Evolutionary conservation across 2,329 filamentous ascomycete genomes (phyloP).

Genomic region (Elsinoe batatas): DNA sequence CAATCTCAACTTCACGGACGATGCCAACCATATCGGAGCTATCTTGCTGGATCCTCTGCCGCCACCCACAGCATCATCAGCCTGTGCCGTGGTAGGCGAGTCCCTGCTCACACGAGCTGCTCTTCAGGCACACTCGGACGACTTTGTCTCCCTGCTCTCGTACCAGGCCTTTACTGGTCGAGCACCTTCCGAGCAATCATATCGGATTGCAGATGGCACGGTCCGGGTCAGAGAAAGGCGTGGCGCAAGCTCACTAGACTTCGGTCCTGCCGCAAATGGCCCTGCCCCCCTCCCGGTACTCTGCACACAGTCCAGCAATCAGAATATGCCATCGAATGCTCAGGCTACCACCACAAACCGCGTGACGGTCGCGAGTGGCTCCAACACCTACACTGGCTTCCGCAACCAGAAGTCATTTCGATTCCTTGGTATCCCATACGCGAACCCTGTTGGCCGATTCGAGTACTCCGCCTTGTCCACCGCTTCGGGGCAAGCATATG

Average conservation of each 20-base stretch:
- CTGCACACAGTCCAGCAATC: conserved; percentile 40
- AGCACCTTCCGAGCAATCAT: conserved; percentile 29
- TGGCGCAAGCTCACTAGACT: conserved; percentile 25
- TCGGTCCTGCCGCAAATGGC: conserved; percentile 23
- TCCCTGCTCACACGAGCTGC: conserved; percentile 34
- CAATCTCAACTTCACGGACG: conserved; percentile 45
- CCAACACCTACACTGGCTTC: conserved; percentile 41
- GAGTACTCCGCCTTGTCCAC: conserved; percentile 40
- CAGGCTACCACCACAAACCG: conserved; percentile 29
- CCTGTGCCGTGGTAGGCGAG: conserved; percentile 42
- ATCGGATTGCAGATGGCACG: conserved; percentile 34
- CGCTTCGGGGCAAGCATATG: conserved; percentile 35
- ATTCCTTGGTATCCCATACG: conserved; percentile 40
- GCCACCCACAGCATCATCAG: conserved; percentile 30
- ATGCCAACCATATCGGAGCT: conserved; percentile 43
- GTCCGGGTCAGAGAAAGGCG: conserved; percentile 25
- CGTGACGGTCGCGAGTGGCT: conserved; percentile 32
- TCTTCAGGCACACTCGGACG: conserved; percentile 34
- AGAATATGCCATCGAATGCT: conserved; percentile 26
- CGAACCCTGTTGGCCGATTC: conserved; percentile 33
- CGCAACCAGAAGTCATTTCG: conserved; percentile 45
- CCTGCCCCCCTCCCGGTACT: conserved; percentile 36
- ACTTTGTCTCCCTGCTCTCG: conserved; percentile 37
- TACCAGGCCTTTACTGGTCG: conserved; percentile 37
- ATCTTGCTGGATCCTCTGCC: conserved; percentile 39